Base-by-base conservation (phyloP, 1,284 basidiomycete genomes). In the Xerocomus amazonicus region DNA sequence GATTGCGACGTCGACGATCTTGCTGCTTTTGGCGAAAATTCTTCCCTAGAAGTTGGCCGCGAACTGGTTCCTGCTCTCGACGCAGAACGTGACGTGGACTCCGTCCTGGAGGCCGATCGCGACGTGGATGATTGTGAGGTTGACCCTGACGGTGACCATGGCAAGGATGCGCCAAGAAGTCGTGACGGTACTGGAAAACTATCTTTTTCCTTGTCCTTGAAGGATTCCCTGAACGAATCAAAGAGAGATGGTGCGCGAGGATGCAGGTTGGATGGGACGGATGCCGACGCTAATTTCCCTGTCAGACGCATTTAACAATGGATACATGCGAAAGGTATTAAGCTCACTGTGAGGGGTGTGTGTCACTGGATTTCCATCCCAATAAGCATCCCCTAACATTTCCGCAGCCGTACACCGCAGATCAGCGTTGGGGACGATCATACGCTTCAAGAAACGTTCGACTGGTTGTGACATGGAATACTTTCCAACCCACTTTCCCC, bases 401-500 rank as follows among this genome's bases (percentile, higher is more conserved):
- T 84, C 77, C 1, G 70, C 66, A 4, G 88, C 83, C 2, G 79
- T 87, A 57, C 81, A 84, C 3, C 90, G 77, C 36, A 84, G 60
- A 54, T 87, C 83, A 10, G 85, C 83, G 59, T 87, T 86, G 2
- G 90, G 87, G 10, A 80, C 72, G 28, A 91, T 77, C 91, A 93
- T 92, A 45, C 81, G 72, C 17, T 78, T 76, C 8, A 93, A 69
- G 48, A 92, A 73, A 52, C 74, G 75, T 67, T 91, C 88, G 47
- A 76, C 69, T 55, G 74, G 70, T 47, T 75, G 74, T 3, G 86
- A 84, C 74, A 93, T 84, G 46, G 78, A 75, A 79, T 83, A 94
- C 29, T 67, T 76, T 38, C 86, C 92, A n/a, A 91, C 76, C 90
- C 94, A 96, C 59, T 82, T 81, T 10, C 92, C 92, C 3, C 79